Percentiles rank a stretch among this genome's conserved stretches.
Evolutionary conservation across 1,284 basidiomycete genomes (phyloP).

Genomic region (Neonothopanus nambi): DNA sequence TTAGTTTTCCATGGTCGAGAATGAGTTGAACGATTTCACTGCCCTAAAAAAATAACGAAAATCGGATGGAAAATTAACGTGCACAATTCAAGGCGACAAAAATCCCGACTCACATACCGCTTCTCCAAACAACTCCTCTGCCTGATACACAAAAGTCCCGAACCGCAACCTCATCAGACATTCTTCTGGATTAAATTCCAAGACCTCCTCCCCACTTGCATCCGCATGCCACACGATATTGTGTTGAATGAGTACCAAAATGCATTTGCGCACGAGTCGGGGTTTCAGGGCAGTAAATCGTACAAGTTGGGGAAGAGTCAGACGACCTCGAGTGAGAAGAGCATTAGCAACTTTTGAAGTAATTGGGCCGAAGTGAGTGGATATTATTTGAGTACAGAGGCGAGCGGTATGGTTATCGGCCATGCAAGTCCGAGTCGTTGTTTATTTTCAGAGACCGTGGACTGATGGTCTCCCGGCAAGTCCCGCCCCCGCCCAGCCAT

Average conservation of each 20-base stretch:
- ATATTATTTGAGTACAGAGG: conserved; percentile 16
- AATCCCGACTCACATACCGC: conserved; percentile 49
- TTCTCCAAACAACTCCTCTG: conserved; percentile 68
- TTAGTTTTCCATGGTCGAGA: conserved; percentile 86
- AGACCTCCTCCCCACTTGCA: conserved; percentile 64
- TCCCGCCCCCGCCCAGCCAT: too few species aligned
- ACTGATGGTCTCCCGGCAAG: too few species aligned
- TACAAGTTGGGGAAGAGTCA: conserved; percentile 72
- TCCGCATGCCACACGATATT: conserved; percentile 87
- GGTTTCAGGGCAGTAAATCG: conserved; percentile 68
- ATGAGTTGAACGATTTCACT: conserved; percentile 75
- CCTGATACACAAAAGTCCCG: conserved; percentile 76
- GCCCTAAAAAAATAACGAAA: conserved; percentile 45
- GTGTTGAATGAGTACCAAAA: conserved; percentile 90
- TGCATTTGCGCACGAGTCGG: conserved; percentile 68
- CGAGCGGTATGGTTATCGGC: conserved; percentile 7
- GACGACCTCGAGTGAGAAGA: conserved; percentile 83
- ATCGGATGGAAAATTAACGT: neutral
- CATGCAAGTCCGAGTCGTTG: too few species aligned
- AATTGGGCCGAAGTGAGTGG: conserved; percentile 14
- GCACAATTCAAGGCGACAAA: neutral
- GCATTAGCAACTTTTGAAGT: conserved; percentile 13
- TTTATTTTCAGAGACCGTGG: too few species aligned
- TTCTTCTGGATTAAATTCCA: conserved; percentile 79
- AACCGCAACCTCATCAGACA: conserved; percentile 79